phyloP scores from a whole-genome alignment of 345 rosid species.

The Dipteronia dyeriana region DNA sequence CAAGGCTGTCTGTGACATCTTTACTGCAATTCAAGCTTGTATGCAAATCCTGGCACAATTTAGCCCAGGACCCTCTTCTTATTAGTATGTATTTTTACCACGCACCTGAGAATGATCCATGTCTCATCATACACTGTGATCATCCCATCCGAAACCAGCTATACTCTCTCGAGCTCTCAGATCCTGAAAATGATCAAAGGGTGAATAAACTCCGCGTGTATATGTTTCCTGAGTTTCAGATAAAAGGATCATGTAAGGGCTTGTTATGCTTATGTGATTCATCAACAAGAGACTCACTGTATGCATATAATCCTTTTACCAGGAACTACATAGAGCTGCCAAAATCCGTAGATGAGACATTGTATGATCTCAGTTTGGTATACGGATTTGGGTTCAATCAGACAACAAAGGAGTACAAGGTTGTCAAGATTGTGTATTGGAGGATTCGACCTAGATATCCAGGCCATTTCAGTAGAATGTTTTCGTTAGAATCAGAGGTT shows the following conservation, averaged over 20 bases:
- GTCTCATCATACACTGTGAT: slow-evolving; percentile 46
- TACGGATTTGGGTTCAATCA: slow-evolving; percentile 49
- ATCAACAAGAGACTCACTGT: slow-evolving; percentile 24
- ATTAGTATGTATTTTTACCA: slow-evolving; percentile 7
- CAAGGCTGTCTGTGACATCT: slow-evolving; percentile 40
- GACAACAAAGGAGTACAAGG: slow-evolving; percentile 36
- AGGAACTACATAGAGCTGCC: slow-evolving; percentile 37
- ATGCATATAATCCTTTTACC: slow-evolving; percentile 44
- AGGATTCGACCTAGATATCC: not conserved
- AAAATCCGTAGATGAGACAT: slow-evolving; percentile 18
- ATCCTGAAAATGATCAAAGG: not conserved
- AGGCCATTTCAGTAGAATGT: slow-evolving; percentile 9
- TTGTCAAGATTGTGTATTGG: slow-evolving; percentile 38
- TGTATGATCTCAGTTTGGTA: slow-evolving; percentile 3
- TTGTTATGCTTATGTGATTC: slow-evolving; percentile 40
- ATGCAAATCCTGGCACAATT: slow-evolving; percentile 38
- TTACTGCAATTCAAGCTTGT: slow-evolving; percentile 42
- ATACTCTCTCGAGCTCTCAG: slow-evolving; percentile 36
- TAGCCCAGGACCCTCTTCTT: slow-evolving; percentile 34
- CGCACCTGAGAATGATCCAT: slow-evolving; percentile 30
- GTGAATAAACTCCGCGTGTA: slow-evolving; percentile 37
- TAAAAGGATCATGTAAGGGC: slow-evolving; percentile 50
- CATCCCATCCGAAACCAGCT: slow-evolving; percentile 44
- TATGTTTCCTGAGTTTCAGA: slow-evolving; percentile 38
- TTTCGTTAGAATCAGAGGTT: slow-evolving; percentile 34